Evolutionary conservation across 225 moss, liverwort and hornwort genomes (phyloP).

Genomic region (Rhytidiadelphus loreus): DNA sequence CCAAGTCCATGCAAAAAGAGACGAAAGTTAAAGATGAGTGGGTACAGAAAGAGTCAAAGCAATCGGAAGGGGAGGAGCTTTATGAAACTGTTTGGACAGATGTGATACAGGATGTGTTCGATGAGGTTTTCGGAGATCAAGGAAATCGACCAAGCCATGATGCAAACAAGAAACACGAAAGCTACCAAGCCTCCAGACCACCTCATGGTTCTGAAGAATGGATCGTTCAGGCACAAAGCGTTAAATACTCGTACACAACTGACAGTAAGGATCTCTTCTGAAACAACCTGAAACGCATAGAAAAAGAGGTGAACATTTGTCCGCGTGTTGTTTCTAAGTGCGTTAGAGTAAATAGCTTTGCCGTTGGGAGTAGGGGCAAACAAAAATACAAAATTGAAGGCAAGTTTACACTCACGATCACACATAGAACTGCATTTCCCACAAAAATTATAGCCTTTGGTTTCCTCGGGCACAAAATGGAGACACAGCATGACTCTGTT

Average conservation of each 20-base stretch:
- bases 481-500: not conserved
- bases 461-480: not conserved
- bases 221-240: slow-evolving; percentile 3
- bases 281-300: not conserved
- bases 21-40: not conserved
- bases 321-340: not conserved
- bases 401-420: not conserved
- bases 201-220: slow-evolving; percentile 1
- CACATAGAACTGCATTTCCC: not conserved
- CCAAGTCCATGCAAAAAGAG: not conserved
- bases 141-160: not conserved
- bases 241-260: not conserved
- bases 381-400: not conserved
- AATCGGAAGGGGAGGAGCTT: not conserved
- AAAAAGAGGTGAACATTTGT: too few species aligned
- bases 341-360: not conserved
- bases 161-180: not conserved
- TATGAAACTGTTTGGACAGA: slow-evolving; percentile 11
- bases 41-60: not conserved
- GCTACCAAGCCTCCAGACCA: not conserved
- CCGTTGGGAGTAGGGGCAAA: not conserved
- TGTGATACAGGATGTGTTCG: slow-evolving; percentile 6
- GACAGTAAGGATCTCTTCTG: slow-evolving; percentile 2
- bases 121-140: slow-evolving; percentile 4
- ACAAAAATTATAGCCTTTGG: not conserved